Evolutionary conservation across 2,329 filamentous ascomycete genomes (phyloP).

Genomic region (Cordyceps javanica): DNA sequence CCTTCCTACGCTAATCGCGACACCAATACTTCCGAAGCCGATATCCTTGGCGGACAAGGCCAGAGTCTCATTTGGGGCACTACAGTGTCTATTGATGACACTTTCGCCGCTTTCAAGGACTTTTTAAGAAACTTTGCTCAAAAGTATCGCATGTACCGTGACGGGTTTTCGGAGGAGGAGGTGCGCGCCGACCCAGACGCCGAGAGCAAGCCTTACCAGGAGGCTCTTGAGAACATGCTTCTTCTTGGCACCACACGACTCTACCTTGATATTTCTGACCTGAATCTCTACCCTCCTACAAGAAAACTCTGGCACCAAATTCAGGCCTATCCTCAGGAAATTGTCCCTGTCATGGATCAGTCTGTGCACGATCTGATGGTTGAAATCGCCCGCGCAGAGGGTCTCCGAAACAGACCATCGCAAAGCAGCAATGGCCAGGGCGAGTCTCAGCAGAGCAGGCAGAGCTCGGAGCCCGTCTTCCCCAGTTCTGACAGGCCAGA

Average conservation of each 20-base stretch:
- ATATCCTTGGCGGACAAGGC: constrained; percentile 74
- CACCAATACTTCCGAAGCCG: constrained; percentile 86
- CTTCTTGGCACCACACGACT: constrained; percentile 76
- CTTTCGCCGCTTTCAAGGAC: constrained; percentile 80
- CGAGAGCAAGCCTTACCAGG: constrained; percentile 75
- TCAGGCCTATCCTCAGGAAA: constrained; percentile 90
- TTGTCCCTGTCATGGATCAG: constrained; percentile 95
- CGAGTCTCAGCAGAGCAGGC: constrained; percentile 38
- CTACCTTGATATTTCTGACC: constrained; percentile 81
- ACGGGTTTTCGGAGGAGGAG: constrained; percentile 75
- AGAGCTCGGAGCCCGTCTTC: constrained; percentile 69
- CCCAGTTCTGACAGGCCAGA: constrained; percentile 72
- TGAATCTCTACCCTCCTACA: constrained; percentile 89
- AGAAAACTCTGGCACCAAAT: constrained; percentile 93
- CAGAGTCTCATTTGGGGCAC: constrained; percentile 93
- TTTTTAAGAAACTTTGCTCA: constrained; percentile 87
- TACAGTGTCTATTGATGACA: constrained; percentile 88
- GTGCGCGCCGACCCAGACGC: constrained; percentile 63
- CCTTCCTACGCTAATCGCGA: constrained; percentile 58
- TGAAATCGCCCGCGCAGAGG: constrained; percentile 76
- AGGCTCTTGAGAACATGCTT: constrained; percentile 85
- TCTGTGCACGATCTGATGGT: constrained; percentile 89
- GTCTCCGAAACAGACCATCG: constrained; percentile 60
- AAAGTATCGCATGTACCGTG: constrained; percentile 89
- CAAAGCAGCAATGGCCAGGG: constrained; percentile 48